These are phyloP conservation scores for Pichia insulana DNA, from an alignment of 805 yeast species.

Conservation along the genomic window DNA sequence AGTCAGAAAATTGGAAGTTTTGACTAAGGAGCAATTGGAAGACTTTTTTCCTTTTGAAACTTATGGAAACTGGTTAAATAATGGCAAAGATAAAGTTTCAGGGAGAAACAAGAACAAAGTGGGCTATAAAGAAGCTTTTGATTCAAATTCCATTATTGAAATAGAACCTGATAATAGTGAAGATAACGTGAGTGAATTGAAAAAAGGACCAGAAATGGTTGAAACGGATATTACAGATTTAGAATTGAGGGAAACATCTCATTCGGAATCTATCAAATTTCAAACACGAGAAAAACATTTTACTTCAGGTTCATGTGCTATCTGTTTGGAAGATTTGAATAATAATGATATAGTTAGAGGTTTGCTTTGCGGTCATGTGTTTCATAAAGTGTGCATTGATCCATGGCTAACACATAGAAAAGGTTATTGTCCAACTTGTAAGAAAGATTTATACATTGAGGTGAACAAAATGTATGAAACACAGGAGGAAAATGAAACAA, in stretches of 20 bases:
- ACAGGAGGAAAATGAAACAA: neutral
- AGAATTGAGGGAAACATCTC: too few species aligned
- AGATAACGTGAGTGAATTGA: neutral
- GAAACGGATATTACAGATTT: slow-evolving; percentile 7
- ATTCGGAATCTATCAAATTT: too few species aligned
- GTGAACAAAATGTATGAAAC: slow-evolving; percentile 11
- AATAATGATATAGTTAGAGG: slow-evolving; percentile 61
- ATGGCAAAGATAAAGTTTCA: slow-evolving; percentile 47
- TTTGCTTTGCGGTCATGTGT: slow-evolving; percentile 73
- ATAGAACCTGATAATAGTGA: neutral
- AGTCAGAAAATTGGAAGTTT: slow-evolving; percentile 39
- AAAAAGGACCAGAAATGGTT: neutral
- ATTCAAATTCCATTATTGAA: slow-evolving; percentile 12
- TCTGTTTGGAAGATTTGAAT: slow-evolving; percentile 62
- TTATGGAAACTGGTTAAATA: slow-evolving; percentile 51
- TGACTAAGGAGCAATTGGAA: slow-evolving; percentile 42
- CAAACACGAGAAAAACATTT: slow-evolving; percentile 30
- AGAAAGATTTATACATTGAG: slow-evolving; percentile 38
- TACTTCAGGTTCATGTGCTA: slow-evolving; percentile 67
- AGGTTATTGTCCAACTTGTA: slow-evolving; percentile 81
- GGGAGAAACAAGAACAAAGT: slow-evolving; percentile 32
- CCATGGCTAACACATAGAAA: slow-evolving; percentile 72
- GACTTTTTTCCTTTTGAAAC: slow-evolving; percentile 49
- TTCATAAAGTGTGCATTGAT: slow-evolving; percentile 70
- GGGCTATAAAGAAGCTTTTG: slow-evolving; percentile 32